Evolutionary conservation across 305 asterid species (phyloP).

Genomic region (Fraxinus nigra): DNA sequence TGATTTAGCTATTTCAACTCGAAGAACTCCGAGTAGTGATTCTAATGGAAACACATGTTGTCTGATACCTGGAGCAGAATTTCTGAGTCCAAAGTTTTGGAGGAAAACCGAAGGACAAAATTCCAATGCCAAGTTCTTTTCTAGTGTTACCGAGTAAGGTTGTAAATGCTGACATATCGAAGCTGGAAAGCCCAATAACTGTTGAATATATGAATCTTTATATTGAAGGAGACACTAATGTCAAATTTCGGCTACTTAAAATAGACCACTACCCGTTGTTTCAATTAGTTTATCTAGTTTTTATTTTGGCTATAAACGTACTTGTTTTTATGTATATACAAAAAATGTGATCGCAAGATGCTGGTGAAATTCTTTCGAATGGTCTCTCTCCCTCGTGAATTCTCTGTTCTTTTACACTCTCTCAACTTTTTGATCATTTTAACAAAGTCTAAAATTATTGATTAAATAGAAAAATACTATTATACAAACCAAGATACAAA

Average conservation of each 20-base stretch:
- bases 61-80: slow-evolving; percentile 60
- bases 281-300: not conserved
- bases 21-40: slow-evolving; percentile 31
- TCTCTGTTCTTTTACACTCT: too few species aligned
- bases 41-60: slow-evolving; percentile 46
- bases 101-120: slow-evolving; percentile 50
- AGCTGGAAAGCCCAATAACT: slow-evolving; percentile 30
- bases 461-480: too few species aligned
- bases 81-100: slow-evolving; percentile 75
- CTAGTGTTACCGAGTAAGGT: slow-evolving; percentile 18
- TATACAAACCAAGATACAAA: too few species aligned
- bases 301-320: not conserved
- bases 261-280: not conserved
- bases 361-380: too few species aligned
- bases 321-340: slow-evolving; percentile 15
- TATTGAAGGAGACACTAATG: slow-evolving; percentile 4
- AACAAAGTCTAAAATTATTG: too few species aligned
- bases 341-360: not conserved
- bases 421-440: too few species aligned
- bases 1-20: slow-evolving; percentile 43
- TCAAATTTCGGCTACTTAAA: not conserved
- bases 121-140: slow-evolving; percentile 25
- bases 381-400: too few species aligned
- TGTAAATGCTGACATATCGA: slow-evolving; percentile 10
- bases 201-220: not conserved